phyloP scores from a whole-genome alignment of 169 alveolate genomes.

The Cryptosporidium baileyi region DNA sequence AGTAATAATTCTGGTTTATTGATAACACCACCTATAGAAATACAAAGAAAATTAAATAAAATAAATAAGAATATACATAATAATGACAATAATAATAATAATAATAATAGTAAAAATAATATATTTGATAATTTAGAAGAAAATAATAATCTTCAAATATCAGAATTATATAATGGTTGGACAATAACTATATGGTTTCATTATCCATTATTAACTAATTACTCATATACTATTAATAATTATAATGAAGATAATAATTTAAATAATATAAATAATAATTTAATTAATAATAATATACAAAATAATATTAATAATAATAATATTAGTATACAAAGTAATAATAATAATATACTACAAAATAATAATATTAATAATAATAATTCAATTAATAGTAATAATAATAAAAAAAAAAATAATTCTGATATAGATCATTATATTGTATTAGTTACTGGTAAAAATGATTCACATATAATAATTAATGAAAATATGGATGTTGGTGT shows the following conservation, averaged over 20 bases:
- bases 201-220: slow-evolving; percentile 51
- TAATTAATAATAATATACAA: neutral
- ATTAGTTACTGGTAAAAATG: slow-evolving; percentile 48
- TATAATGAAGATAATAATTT: neutral
- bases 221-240: neutral
- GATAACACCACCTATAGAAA: slow-evolving; percentile 57
- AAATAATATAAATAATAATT: neutral
- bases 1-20: slow-evolving; percentile 65
- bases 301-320: neutral
- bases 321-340: too few relatives aligned
- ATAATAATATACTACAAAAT: too few relatives aligned
- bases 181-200: slow-evolving; percentile 68
- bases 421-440: slow-evolving; percentile 57
- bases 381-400: neutral
- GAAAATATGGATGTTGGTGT: slow-evolving; percentile 68
- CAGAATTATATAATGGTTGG: slow-evolving; percentile 55
- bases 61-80: neutral
- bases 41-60: slow-evolving; percentile 4
- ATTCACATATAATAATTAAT: slow-evolving; percentile 37
- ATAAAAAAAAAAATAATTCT: slow-evolving; percentile 10
- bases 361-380: neutral
- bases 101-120: too few relatives aligned
- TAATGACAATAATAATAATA: neutral
- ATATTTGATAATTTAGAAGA: neutral
- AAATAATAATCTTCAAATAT: neutral